Evolutionary conservation across 1,139 yeast genomes (phyloP), one percentile per base, ranked within the genome.

Genomic region (Sugiyamaella sp.): DNA sequence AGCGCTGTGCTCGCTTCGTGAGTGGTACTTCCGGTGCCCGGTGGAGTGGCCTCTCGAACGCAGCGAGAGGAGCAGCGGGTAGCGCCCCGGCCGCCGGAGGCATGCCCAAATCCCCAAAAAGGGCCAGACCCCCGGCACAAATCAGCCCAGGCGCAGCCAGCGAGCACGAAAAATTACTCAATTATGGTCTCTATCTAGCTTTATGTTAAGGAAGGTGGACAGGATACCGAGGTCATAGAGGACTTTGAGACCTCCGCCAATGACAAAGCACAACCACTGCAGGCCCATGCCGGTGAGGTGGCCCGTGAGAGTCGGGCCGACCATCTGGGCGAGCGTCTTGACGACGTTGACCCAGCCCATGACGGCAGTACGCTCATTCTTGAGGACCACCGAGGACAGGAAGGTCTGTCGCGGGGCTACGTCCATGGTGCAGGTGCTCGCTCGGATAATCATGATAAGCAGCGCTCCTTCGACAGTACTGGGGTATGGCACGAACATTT

Each of bases 311-410:
- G 80, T 66, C 0, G 95, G 95, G 0, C 95, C 93, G 16, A 85
- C 65, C 55, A 90, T 82, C 60, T 93, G 77, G 0, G 93, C 89
- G 59, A 84, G 75, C 0, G 95, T 88, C 66, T 87, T 87, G 21
- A 86, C 89, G 21, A 87, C 82, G 63, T 86, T 87, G 1, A 87
- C 95, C 24, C 85, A 75, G 0, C 95, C 95, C 85, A 88, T 78
- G 1, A 85, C 91, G 60, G 78, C 80, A 1, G 91, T 80, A 51
- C 89, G 69, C 55, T 86, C 95, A 9, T 75, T 69, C 25, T 78
- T 76, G 24, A 77, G 77, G 52, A 88, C 81, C 17, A 87, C 74
- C 3, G 86, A 79, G 0, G 91, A 83, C 41, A 87, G 70, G 38
- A 88, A 71, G 2, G 86, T 79, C 67, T 87, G 95, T 54, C 95